phyloP scores from a whole-genome alignment of 768 basidiomycete species.

The Coprinopsis marcescibilis region DNA sequence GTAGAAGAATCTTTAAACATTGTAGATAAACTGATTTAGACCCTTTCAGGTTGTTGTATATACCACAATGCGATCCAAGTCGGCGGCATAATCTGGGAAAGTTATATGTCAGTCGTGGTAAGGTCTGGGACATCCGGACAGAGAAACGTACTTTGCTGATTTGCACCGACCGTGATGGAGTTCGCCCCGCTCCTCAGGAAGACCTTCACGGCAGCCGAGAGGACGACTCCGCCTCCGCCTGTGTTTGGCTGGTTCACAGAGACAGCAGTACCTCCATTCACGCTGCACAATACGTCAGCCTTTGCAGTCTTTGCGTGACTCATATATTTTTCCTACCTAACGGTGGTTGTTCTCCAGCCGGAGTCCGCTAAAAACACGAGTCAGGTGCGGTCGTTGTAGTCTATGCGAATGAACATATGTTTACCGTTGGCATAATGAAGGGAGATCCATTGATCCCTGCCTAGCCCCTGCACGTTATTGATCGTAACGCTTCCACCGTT shows the following conservation, averaged over 20 bases:
- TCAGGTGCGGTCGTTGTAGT: too few relatives aligned
- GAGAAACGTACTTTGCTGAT: constrained; percentile 41
- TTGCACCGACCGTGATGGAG: constrained; percentile 42
- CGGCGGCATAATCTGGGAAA: constrained; percentile 49
- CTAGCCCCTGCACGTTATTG: constrained; percentile 50
- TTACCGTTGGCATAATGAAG: constrained; percentile 54
- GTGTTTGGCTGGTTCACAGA: constrained; percentile 53
- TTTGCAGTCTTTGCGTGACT: not conserved
- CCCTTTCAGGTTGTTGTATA: constrained; percentile 34
- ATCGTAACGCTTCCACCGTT: constrained; percentile 54
- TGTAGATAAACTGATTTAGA: not conserved
- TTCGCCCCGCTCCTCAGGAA: constrained; percentile 45
- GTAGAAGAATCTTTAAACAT: not conserved
- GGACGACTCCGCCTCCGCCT: constrained; percentile 45
- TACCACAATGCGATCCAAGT: constrained; percentile 57
- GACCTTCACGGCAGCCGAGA: constrained; percentile 53
- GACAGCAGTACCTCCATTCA: constrained; percentile 51
- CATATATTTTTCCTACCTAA: constrained; percentile 34
- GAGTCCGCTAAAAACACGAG: constrained; percentile 45
- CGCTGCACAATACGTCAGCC: constrained; percentile 25
- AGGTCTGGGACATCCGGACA: not conserved
- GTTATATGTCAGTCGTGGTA: not conserved
- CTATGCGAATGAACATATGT: too few relatives aligned
- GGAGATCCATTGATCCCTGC: constrained; percentile 52
- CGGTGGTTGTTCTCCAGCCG: constrained; percentile 52